Percentiles rank a stretch among this genome's conserved stretches.
Conservation (phyloP, 2,329 filamentous ascomycete species). For the Cyanodermella asteris region DNA sequence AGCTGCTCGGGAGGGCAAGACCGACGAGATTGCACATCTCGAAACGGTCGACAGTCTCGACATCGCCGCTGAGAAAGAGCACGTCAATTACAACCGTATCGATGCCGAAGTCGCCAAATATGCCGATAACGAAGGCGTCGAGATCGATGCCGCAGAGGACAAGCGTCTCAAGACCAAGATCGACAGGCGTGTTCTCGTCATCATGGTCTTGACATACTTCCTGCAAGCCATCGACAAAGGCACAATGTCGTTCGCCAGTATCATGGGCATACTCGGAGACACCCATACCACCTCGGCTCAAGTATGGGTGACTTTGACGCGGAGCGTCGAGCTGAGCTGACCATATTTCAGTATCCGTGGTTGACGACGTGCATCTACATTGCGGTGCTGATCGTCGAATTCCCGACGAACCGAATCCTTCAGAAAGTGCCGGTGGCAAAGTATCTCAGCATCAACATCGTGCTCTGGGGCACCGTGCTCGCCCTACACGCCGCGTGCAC, state of each 20-base stretch:
- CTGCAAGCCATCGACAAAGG: slow-evolving; percentile 19
- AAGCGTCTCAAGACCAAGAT: slow-evolving; percentile 40
- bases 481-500: slow-evolving; percentile 39
- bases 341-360: slow-evolving; percentile 18
- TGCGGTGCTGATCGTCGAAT: slow-evolving; percentile 28
- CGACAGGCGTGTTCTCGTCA: slow-evolving; percentile 41
- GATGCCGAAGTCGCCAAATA: slow-evolving; percentile 54
- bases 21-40: slow-evolving; percentile 21
- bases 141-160: slow-evolving; percentile 38
- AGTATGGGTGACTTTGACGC: too few relatives aligned
- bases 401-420: slow-evolving; percentile 41
- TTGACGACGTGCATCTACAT: slow-evolving; percentile 22
- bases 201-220: slow-evolving; percentile 58
- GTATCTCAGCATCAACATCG: slow-evolving; percentile 41
- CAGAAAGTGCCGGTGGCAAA: slow-evolving; percentile 44
- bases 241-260: slow-evolving; percentile 28
- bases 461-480: slow-evolving; percentile 40
- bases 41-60: slow-evolving; percentile 26
- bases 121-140: slow-evolving; percentile 31
- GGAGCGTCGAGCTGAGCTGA: too few relatives aligned
- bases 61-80: slow-evolving; percentile 26
- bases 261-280: slow-evolving; percentile 31
- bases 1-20: too few relatives aligned
- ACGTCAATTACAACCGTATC: slow-evolving; percentile 35
- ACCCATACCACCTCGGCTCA: slow-evolving; percentile 12